phyloP scores from a whole-genome alignment of 805 yeast species.

The Wickerhamiella hasegawae region DNA sequence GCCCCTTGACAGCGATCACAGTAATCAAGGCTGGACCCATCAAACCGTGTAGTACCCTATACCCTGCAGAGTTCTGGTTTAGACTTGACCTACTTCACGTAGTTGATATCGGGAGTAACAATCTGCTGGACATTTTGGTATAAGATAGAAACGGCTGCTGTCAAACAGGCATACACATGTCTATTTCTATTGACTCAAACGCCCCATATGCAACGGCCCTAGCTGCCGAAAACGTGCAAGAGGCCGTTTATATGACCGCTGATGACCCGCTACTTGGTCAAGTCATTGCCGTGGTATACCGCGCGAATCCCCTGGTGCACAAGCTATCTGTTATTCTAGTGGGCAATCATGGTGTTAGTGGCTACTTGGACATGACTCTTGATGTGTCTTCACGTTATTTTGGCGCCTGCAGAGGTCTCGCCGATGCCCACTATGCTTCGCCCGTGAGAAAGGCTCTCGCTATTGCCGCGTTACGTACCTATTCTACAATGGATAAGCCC shows the following conservation, averaged over 20 bases:
- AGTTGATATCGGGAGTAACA: no score
- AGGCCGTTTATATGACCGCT: conserved; percentile 25
- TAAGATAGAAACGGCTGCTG: no score
- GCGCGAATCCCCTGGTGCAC: conserved; percentile 11
- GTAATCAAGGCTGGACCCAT: no score
- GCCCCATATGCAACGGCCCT: conserved; percentile 21
- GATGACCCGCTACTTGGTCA: conserved; percentile 21
- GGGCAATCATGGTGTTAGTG: conserved; percentile 42
- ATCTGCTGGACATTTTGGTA: no score
- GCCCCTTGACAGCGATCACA: no score
- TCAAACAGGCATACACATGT: no score
- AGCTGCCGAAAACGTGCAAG: conserved; percentile 12
- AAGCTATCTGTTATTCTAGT: conserved; percentile 20
- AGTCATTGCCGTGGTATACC: conserved; percentile 22
- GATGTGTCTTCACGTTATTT: conserved; percentile 49
- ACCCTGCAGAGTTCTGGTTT: no score
- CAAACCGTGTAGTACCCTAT: no score
- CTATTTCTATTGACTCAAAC: conserved; percentile 16
- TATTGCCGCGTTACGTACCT: conserved; percentile 51
- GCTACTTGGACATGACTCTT: conserved; percentile 41
- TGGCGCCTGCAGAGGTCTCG: conserved; percentile 62
- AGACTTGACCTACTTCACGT: no score
- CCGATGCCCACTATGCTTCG: conserved; percentile 31
- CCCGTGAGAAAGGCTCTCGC: conserved; percentile 65
- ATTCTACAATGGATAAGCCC: conserved; percentile 34